Percentiles rank a stretch among this genome's conserved stretches.
Conservation (phyloP, 495 filamentous ascomycete genomes). For the Paragyromitra xinjiangensis region DNA sequence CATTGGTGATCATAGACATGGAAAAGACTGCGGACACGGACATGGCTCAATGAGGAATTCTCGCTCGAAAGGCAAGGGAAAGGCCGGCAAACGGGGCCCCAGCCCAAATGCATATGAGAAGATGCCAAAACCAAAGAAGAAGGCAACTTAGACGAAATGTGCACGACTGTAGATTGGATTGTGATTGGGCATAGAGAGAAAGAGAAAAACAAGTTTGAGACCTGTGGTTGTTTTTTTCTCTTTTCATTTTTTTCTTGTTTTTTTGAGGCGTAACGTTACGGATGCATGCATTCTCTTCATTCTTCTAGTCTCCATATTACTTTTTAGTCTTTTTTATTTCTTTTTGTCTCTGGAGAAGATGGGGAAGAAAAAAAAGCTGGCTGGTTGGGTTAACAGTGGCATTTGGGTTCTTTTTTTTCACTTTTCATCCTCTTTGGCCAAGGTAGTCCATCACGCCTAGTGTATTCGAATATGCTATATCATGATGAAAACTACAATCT, state of each 20-base stretch:
- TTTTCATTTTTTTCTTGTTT: slow-evolving; percentile 21
- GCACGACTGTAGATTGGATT: slow-evolving; percentile 40
- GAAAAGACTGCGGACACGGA: slow-evolving; percentile 60
- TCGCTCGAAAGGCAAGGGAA: slow-evolving; percentile 61
- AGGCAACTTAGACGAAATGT: slow-evolving; percentile 34
- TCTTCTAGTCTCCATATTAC: slow-evolving; percentile 38
- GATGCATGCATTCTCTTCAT: slow-evolving; percentile 48
- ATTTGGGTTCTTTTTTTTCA: slow-evolving; percentile 26
- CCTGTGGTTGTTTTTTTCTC: slow-evolving; percentile 34
- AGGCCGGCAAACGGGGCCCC: slow-evolving; percentile 62
- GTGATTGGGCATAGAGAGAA: slow-evolving; percentile 36
- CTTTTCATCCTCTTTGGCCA: slow-evolving; percentile 23
- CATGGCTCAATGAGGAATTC: slow-evolving; percentile 58
- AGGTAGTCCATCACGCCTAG: slow-evolving; percentile 16
- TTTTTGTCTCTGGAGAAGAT: slow-evolving; percentile 36
- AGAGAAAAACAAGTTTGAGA: slow-evolving; percentile 23
- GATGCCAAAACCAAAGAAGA: slow-evolving; percentile 69
- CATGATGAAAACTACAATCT: slow-evolving; percentile 37
- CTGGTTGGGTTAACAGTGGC: slow-evolving; percentile 10
- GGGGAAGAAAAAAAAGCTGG: slow-evolving; percentile 32
- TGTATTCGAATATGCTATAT: slow-evolving; percentile 27
- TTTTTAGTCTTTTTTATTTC: slow-evolving; percentile 47
- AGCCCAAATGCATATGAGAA: slow-evolving; percentile 97
- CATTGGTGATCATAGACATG: slow-evolving; percentile 59
- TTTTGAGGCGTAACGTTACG: slow-evolving; percentile 50